These are phyloP conservation scores for Ophiorrhiza pumila DNA, from an alignment of 257 asterid genomes.

Conservation along the genomic window DNA sequence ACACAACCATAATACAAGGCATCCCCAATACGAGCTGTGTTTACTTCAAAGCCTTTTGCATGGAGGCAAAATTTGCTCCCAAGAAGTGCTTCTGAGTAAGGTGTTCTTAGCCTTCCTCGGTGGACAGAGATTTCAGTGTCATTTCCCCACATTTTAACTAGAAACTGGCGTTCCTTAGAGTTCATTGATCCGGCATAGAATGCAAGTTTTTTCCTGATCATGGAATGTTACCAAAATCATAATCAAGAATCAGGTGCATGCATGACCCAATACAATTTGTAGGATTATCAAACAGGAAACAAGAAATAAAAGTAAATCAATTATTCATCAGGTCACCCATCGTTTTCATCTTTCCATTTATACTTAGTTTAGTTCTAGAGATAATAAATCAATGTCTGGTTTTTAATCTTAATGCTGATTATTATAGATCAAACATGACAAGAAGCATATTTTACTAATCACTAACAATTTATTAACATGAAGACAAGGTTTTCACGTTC, in stretches of 20 bases:
- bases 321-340: too few species aligned
- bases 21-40: slow-evolving; percentile 83
- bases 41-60: slow-evolving; percentile 89
- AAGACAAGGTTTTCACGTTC: background rate
- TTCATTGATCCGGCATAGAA: slow-evolving; percentile 93
- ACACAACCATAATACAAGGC: slow-evolving; percentile 85
- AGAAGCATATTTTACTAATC: background rate
- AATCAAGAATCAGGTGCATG: too few species aligned
- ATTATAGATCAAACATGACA: too few species aligned
- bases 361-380: too few species aligned
- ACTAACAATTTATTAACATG: background rate
- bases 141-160: slow-evolving; percentile 47
- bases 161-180: slow-evolving; percentile 48
- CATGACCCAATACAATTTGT: too few species aligned
- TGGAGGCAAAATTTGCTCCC: slow-evolving; percentile 87
- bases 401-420: too few species aligned
- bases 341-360: too few species aligned
- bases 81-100: slow-evolving; percentile 70
- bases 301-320: background rate
- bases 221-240: background rate
- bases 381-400: too few species aligned
- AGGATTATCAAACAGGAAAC: too few species aligned
- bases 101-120: slow-evolving; percentile 51
- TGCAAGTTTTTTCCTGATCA: slow-evolving; percentile 57
- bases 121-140: slow-evolving; percentile 66